A percentile compares a stretch with the other conserved stretches of the same genome.
Conservation (phyloP, 441 rosid species). For the Lepidium campestre region DNA sequence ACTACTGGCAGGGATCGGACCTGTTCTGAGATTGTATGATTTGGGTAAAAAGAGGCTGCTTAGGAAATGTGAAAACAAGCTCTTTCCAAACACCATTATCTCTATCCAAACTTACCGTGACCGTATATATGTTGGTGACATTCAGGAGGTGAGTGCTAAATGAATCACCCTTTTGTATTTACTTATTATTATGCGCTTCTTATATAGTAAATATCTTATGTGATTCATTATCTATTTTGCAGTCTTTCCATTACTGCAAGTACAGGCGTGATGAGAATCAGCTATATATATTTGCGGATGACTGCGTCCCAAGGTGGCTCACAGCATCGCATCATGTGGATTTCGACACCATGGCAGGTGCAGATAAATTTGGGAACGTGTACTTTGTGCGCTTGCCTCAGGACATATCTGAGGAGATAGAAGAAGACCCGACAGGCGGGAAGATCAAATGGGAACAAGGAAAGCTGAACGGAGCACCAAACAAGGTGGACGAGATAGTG, state of each 20-base stretch:
- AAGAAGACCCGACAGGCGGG: conserved; percentile 96
- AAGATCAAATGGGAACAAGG: conserved; percentile 99
- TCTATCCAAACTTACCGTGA: conserved; percentile 84
- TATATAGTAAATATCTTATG: not conserved
- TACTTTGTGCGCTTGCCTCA: conserved; percentile 85
- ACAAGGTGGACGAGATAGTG: conserved; percentile 91
- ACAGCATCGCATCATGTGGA: conserved; percentile 84
- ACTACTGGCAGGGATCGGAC: conserved; percentile 82
- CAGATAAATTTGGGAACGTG: conserved; percentile 89
- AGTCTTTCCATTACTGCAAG: conserved; percentile 98
- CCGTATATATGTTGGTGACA: conserved; percentile 89
- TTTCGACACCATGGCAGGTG: conserved; percentile 95
- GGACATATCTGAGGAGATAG: conserved; percentile 92
- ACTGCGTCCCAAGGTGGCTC: conserved; percentile 91
- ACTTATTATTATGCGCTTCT: not conserved
- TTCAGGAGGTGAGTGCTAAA: conserved; percentile 64
- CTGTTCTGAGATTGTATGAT: conserved; percentile 84
- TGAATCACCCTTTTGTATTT: not conserved
- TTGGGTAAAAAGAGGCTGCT: conserved; percentile 88
- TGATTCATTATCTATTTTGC: conserved; percentile 15
- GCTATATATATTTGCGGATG: conserved; percentile 88
- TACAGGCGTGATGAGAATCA: conserved; percentile 97
- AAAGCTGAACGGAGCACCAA: conserved; percentile 91
- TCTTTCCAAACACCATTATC: conserved; percentile 76
- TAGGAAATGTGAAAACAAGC: conserved; percentile 90